phyloP scores from a whole-genome alignment of 495 filamentous ascomycete genomes.

The Penicillium tannophilum region DNA sequence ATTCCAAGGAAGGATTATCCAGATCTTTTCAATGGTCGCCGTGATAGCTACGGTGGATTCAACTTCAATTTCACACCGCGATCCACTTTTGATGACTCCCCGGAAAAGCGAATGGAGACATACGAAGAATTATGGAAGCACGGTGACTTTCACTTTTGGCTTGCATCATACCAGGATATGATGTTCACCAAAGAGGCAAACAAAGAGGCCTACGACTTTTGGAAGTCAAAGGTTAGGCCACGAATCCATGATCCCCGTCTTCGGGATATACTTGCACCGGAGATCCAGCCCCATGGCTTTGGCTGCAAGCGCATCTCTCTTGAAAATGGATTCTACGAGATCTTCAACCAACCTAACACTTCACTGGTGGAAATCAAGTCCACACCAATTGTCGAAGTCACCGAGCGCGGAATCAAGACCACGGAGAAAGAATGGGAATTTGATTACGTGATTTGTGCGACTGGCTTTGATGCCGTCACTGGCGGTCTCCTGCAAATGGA shows the following conservation, averaged over 20 bases:
- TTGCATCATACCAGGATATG: conserved; percentile 53
- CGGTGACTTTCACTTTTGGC: conserved; percentile 57
- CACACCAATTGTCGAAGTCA: neutral
- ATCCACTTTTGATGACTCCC: conserved; percentile 47
- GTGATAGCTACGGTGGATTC: conserved; percentile 13
- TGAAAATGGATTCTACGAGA: neutral
- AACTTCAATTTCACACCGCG: conserved; percentile 8
- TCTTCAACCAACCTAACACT: neutral
- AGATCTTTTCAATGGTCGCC: conserved; percentile 15
- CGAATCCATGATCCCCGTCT: conserved; percentile 51
- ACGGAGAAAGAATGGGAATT: conserved; percentile 38
- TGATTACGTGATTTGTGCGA: conserved; percentile 52
- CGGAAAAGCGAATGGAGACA: conserved; percentile 49
- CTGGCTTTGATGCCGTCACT: conserved; percentile 54
- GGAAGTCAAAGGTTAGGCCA: conserved; percentile 52
- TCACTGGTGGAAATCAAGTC: neutral
- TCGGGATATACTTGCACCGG: conserved; percentile 55
- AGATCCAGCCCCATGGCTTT: conserved; percentile 45
- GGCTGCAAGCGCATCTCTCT: neutral
- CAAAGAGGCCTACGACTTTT: conserved; percentile 56
- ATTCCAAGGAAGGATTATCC: conserved; percentile 6
- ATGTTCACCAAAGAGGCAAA: conserved; percentile 51
- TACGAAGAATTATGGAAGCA: conserved; percentile 49
- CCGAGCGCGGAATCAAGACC: neutral
- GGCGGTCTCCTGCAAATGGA: conserved; percentile 41